Percentiles rank a stretch among this genome's conserved stretches.
Conservation (phyloP, 2,329 filamentous ascomycete genomes). For the Sclerotinia borealis region DNA sequence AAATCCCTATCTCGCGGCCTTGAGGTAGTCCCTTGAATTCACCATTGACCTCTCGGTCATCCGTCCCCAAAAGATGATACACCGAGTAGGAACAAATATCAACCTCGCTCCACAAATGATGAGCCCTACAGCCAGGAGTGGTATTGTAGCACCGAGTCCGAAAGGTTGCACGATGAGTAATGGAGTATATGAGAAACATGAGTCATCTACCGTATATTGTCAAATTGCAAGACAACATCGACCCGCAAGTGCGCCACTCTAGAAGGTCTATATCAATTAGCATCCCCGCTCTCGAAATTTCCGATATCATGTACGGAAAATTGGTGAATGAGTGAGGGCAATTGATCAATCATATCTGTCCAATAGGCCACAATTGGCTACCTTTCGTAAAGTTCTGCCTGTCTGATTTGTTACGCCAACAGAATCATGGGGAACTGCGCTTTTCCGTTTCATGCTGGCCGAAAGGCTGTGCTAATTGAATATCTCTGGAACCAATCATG, state of each 20-base stretch:
- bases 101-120: not conserved
- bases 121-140: too few species aligned
- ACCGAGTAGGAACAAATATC: not conserved
- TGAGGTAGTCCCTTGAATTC: too few species aligned
- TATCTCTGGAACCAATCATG: not conserved
- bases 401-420: not conserved
- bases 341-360: constrained; percentile 1
- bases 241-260: not conserved
- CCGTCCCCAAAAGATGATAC: not conserved
- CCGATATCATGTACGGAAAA: not conserved
- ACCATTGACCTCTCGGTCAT: not conserved
- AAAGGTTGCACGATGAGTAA: not conserved
- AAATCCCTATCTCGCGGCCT: not conserved
- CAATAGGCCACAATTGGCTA: not conserved
- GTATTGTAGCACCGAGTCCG: not conserved
- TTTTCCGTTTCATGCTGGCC: constrained; percentile 4
- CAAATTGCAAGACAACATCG: not conserved
- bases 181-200: not conserved
- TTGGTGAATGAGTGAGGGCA: not conserved
- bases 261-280: not conserved
- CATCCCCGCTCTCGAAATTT: not conserved
- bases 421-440: not conserved
- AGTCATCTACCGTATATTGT: not conserved
- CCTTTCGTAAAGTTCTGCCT: not conserved
- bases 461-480: not conserved